Evolutionary conservation across 371 early-diverging fungal species (phyloP).

Genomic region (Umbelopsis sp.): DNA sequence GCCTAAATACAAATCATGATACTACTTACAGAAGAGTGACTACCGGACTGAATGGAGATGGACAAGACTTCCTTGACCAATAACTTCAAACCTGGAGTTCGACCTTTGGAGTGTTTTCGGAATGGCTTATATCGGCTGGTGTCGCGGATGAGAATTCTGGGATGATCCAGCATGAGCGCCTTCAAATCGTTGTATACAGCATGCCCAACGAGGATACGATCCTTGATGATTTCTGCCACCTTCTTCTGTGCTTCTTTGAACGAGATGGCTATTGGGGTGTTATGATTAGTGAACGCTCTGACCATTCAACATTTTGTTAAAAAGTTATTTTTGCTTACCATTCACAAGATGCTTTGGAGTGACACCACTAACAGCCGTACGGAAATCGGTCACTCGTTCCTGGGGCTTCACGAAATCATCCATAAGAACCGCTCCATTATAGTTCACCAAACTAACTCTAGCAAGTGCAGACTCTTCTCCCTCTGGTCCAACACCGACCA

Average conservation of each 20-base stretch:
- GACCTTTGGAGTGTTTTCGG: conserved; percentile 64
- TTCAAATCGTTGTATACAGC: conserved; percentile 86
- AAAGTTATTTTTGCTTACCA: conserved; percentile 33
- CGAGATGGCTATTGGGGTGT: conserved; percentile 43
- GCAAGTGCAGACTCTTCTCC: conserved; percentile 85
- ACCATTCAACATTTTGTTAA: no score
- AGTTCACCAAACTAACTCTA: conserved; percentile 93
- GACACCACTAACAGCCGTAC: conserved; percentile 94
- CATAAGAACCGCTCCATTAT: conserved; percentile 81
- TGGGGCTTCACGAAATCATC: conserved; percentile 85
- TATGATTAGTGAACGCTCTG: no score
- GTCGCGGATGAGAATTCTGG: conserved; percentile 78
- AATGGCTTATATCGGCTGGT: conserved; percentile 83
- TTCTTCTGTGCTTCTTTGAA: conserved; percentile 79
- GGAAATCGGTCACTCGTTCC: conserved; percentile 89
- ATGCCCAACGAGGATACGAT: conserved; percentile 91
- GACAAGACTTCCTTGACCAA: conserved; percentile 78
- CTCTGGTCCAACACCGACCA: conserved; percentile 94
- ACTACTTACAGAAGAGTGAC: conserved; percentile 82
- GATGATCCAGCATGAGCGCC: conserved; percentile 81
- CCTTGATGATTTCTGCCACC: conserved; percentile 80
- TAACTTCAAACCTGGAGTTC: conserved; percentile 74
- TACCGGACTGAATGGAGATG: conserved; percentile 83
- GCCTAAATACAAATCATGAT: no score
- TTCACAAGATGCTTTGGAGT: conserved; percentile 72